These are phyloP conservation scores for Leucoagaricus sp. DNA, from an alignment of 1,284 basidiomycete genomes.

Conservation along the genomic window DNA sequence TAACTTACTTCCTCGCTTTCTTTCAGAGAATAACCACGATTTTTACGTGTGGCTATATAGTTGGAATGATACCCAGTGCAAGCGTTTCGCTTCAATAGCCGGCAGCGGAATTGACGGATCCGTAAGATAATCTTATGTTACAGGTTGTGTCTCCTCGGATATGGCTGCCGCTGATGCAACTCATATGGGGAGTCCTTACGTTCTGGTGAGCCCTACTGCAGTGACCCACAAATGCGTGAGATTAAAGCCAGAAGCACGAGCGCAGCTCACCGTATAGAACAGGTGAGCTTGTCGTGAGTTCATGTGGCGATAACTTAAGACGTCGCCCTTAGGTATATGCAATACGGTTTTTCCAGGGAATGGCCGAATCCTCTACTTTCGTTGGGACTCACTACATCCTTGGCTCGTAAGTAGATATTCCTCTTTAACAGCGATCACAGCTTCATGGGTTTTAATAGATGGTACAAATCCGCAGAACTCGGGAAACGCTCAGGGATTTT, in stretches of 20 bases:
- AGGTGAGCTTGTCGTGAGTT: conserved; percentile 36
- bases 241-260: conserved; percentile 46
- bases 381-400: conserved; percentile 76
- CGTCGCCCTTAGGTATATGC: conserved; percentile 54
- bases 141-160: conserved; percentile 62
- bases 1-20: conserved; percentile 7
- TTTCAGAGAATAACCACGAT: conserved; percentile 67
- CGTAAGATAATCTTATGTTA: conserved; percentile 62
- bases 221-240: not conserved
- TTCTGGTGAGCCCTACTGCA: conserved; percentile 46
- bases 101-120: not conserved
- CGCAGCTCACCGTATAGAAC: conserved; percentile 52
- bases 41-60: conserved; percentile 71
- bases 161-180: conserved; percentile 68
- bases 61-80: conserved; percentile 72
- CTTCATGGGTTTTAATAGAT: conserved; percentile 35
- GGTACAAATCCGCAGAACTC: conserved; percentile 71
- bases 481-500: conserved; percentile 76
- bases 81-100: conserved; percentile 3
- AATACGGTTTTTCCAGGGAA: conserved; percentile 75
- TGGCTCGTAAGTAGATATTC: conserved; percentile 54
- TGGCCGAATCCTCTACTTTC: conserved; percentile 74
- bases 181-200: conserved; percentile 64
- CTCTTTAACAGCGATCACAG: not conserved
- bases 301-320: not conserved